Conservation (phyloP, 345 rosid species). For the Mangifera indica region DNA sequence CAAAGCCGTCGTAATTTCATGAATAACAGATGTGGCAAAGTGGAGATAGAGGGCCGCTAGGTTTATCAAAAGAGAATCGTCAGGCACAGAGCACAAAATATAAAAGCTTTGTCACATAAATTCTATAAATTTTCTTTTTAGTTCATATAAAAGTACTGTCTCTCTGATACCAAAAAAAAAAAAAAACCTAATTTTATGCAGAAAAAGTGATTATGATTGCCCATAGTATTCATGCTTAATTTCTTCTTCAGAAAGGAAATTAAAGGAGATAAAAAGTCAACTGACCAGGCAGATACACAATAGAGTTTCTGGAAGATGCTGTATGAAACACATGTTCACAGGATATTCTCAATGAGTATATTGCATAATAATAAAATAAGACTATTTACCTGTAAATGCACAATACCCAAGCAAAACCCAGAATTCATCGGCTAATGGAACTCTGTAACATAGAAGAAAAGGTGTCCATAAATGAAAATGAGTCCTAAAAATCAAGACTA, state of each 20-base stretch:
- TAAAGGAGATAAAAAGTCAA: background rate
- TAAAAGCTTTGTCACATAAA: background rate
- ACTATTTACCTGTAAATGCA: slow-evolving; percentile 60
- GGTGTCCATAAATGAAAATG: slow-evolving; percentile 1
- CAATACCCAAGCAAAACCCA: slow-evolving; percentile 97
- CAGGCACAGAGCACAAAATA: slow-evolving; percentile 13
- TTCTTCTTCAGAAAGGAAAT: background rate
- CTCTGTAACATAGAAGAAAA: slow-evolving; percentile 46
- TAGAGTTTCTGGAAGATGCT: background rate
- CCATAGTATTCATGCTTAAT: background rate
- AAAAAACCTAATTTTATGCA: background rate
- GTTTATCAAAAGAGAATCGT: slow-evolving; percentile 23
- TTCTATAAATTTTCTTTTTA: too few species aligned
- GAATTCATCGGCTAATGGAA: slow-evolving; percentile 81
- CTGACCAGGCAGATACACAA: background rate
- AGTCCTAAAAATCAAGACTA: background rate
- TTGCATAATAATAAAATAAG: background rate
- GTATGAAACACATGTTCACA: background rate
- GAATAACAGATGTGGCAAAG: slow-evolving; percentile 87
- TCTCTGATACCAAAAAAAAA: background rate
- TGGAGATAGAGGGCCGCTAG: slow-evolving; percentile 75
- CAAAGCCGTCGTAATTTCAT: slow-evolving; percentile 89
- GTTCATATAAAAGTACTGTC: background rate
- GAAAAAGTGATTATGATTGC: background rate
- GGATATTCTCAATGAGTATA: background rate